A percentile compares a stretch with the other conserved stretches of the same genome.
These are phyloP conservation scores for Datisca glomerata DNA, from an alignment of 306 rosid genomes.

Conservation along the genomic window DNA sequence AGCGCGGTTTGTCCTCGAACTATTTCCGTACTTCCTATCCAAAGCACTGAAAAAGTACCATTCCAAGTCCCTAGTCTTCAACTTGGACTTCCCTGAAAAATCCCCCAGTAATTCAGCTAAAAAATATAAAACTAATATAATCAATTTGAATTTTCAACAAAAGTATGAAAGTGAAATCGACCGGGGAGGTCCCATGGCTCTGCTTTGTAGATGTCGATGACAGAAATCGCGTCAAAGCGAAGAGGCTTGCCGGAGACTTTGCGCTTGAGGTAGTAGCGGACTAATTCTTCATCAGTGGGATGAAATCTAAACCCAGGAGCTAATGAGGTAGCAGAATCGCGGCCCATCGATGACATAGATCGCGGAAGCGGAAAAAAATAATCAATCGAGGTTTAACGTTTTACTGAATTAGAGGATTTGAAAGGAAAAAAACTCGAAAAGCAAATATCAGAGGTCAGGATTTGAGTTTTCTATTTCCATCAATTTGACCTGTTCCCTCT, in stretches of 20 bases:
- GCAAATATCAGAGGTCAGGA: no score
- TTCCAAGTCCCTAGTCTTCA: conserved; percentile 69
- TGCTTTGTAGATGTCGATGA: conserved; percentile 48
- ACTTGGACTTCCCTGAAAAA: conserved; percentile 44
- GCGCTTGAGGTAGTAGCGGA: conserved; percentile 57
- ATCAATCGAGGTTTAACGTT: no score
- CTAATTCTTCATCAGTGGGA: conserved; percentile 76
- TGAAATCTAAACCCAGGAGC: conserved; percentile 85
- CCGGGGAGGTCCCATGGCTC: conserved; percentile 93
- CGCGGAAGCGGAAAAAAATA: no score
- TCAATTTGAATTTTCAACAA: no score
- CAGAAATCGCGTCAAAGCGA: conserved; percentile 40
- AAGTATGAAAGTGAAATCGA: no score
- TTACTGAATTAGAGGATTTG: no score
- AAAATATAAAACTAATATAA: no score
- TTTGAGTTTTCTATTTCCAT: no score
- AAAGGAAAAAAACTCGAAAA: no score
- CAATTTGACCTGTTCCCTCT: no score
- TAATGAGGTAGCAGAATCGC: conserved; percentile 18
- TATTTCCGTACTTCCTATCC: conserved; percentile 73
- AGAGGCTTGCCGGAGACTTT: conserved; percentile 29
- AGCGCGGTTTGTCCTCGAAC: conserved; percentile 81
- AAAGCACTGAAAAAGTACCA: conserved; percentile 84
- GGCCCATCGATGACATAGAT: no score
- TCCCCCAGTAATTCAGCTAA: no score